Evolutionary conservation across 192 early-diverging fungal species (phyloP), one percentile per base, ranked within the genome.

Genomic region (Dimargaris cristalligena): DNA sequence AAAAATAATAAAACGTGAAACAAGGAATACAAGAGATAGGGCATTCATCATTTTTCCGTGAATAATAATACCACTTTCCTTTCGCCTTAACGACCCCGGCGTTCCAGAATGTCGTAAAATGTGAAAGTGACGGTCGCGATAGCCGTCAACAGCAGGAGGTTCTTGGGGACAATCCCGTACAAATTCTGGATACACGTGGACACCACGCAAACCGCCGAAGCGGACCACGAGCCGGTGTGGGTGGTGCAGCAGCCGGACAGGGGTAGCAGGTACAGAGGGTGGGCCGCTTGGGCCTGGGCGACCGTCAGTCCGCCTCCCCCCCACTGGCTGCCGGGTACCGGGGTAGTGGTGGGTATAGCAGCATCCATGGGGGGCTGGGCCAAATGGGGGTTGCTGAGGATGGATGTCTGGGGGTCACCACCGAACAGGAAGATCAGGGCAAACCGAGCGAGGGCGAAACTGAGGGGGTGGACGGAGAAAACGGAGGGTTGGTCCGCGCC

Each of bases 51-150:
- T 6, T 16, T 41, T 6, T 10, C 38, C 38, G 38, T 16, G 16
- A 6, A 6, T 10, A 6, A 16, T 16, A 41, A 41, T 41, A 41
- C 38, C 38, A 16, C 8, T 16, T 16, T 16, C 38, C 16, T 41
- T 16, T 16, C 6, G 38, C 38, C 38, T 54, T 54, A 54, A 11
- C 10, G 32, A n/a, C 4, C n/a, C 9, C 52, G 52, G n/a, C 52
- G 52, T 4, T 54, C 52, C 32, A 54, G 29, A 30, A 54, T 54
- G 31, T 54, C 52, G 52, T 54, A 54, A 30, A 54, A 54, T 3
- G 52, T 54, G 32, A 54, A 54, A 23, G 25, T 25, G 52, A 25
- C n/a, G 30, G 52, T 54, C 13, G 28, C 52, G 52, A 54, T 54
- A 13, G 52, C 52, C 9, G 52, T 54, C 25, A 54, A 30, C 52